A percentile compares a stretch with the other conserved stretches of the same genome.
Conservation (phyloP, 768 basidiomycete genomes). For the Amanita polypyramis region DNA sequence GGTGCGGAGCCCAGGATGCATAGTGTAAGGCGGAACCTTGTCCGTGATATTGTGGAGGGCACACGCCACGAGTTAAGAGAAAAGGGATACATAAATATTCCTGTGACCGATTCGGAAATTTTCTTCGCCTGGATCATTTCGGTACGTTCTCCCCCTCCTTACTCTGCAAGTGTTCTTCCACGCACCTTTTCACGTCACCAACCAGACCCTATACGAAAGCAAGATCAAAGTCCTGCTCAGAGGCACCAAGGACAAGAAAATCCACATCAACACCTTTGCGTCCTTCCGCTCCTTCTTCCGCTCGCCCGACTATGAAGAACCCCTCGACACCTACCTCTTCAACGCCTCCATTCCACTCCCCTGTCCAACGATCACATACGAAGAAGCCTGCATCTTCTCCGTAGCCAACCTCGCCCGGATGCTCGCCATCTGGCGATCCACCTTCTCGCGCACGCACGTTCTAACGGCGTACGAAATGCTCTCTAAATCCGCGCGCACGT, state of each 20-base stretch:
- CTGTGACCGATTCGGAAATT: neutral
- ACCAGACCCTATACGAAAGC: neutral
- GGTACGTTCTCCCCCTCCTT: neutral
- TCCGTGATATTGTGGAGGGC: neutral
- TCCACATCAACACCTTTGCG: neutral
- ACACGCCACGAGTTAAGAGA: neutral
- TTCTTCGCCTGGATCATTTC: constrained; percentile 1
- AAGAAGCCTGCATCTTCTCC: constrained; percentile 20
- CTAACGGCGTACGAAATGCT: constrained; percentile 1
- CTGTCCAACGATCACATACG: constrained; percentile 26
- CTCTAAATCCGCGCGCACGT: neutral
- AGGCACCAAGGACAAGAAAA: neutral
- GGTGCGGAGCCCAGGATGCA: neutral
- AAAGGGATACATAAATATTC: neutral
- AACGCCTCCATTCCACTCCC: constrained; percentile 24
- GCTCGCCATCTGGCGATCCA: constrained; percentile 13
- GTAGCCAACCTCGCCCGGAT: constrained; percentile 18
- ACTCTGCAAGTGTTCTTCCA: neutral
- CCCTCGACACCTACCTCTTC: constrained; percentile 13
- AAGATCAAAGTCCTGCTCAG: neutral
- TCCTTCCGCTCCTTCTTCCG: constrained; percentile 1
- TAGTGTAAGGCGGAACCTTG: neutral
- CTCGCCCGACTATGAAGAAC: neutral
- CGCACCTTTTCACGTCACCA: neutral
- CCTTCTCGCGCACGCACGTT: constrained; percentile 4